Percentiles rank a stretch among this genome's conserved stretches.
phyloP scores from a whole-genome alignment of 2,329 filamentous ascomycete species.

The Hymenoscyphus linearis region DNA sequence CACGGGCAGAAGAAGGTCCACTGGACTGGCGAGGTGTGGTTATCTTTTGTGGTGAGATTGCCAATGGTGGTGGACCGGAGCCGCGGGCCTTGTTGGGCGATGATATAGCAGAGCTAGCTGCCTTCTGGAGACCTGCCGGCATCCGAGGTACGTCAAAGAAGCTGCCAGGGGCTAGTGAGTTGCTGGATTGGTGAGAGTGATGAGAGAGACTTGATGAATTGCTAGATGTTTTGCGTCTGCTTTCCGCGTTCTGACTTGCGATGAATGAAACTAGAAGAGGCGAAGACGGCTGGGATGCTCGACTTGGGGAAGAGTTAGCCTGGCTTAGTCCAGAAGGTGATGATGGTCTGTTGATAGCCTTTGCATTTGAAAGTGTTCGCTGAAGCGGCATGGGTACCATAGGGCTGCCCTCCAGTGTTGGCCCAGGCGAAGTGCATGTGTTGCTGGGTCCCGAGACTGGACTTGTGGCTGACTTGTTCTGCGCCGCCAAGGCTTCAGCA shows the following conservation, averaged over 20 bases:
- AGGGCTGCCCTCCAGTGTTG: constrained; percentile 78
- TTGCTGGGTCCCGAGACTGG: constrained; percentile 20
- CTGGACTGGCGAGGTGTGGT: constrained; percentile 56
- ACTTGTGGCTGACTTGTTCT: constrained; percentile 42
- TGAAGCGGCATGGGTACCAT: constrained; percentile 75
- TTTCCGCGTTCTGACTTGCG: constrained; percentile 72
- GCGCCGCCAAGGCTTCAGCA: constrained; percentile 75
- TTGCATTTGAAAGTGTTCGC: constrained; percentile 76
- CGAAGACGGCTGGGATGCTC: constrained; percentile 77
- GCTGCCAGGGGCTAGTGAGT: constrained; percentile 63
- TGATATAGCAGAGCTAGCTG: constrained; percentile 46
- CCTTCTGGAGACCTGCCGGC: constrained; percentile 54
- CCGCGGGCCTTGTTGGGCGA: constrained; percentile 54
- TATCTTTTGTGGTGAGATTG: constrained; percentile 59
- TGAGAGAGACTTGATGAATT: constrained; percentile 81
- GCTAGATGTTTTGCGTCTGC: constrained; percentile 83
- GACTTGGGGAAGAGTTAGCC: constrained; percentile 78
- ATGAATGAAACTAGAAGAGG: constrained; percentile 96
- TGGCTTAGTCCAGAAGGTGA: constrained; percentile 81
- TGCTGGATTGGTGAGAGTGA: constrained; percentile 72
- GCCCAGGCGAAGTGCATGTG: constrained; percentile 50
- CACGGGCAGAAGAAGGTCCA: constrained; percentile 61
- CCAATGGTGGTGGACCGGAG: constrained; percentile 41
- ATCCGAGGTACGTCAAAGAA: constrained; percentile 68
- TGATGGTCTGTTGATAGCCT: constrained; percentile 69